Evolutionary conservation across 306 rosid genomes (phyloP).

Genomic region (apple (Malus domestica)): DNA sequence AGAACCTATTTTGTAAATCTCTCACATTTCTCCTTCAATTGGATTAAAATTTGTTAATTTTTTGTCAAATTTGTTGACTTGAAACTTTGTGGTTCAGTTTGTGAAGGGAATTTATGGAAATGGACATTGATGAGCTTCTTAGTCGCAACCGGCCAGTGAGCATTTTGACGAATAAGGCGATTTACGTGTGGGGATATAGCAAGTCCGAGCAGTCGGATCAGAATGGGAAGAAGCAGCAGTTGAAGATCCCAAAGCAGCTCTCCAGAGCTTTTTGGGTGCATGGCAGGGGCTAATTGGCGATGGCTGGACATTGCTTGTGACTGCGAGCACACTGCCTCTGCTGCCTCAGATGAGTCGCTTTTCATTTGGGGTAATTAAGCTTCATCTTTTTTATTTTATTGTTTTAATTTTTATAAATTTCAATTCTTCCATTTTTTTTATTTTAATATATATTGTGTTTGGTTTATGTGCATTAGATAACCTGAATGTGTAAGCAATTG

Average conservation of each 20-base stretch:
- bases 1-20: not conserved
- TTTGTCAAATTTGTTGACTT: not conserved
- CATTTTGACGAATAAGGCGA: too few species aligned
- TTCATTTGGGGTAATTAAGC: too few species aligned
- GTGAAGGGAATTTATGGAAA: conserved; percentile 14
- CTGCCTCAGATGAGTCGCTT: too few species aligned
- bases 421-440: too few species aligned
- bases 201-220: conserved; percentile 41
- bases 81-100: not conserved
- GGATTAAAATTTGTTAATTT: not conserved
- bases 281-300: conserved; percentile 51
- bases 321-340: too few species aligned
- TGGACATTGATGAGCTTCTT: conserved; percentile 51
- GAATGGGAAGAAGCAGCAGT: conserved; percentile 50
- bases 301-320: conserved; percentile 26
- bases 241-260: conserved; percentile 84
- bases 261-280: conserved; percentile 71
- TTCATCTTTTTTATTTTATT: too few species aligned
- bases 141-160: too few species aligned
- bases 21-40: not conserved
- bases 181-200: too few species aligned
- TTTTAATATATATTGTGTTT: too few species aligned
- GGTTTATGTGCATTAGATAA: too few species aligned
- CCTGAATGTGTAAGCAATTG: too few species aligned
- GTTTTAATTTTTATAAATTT: too few species aligned